These are phyloP conservation scores for Hypericum perforatum DNA, from an alignment of 345 rosid species.

Conservation along the genomic window DNA sequence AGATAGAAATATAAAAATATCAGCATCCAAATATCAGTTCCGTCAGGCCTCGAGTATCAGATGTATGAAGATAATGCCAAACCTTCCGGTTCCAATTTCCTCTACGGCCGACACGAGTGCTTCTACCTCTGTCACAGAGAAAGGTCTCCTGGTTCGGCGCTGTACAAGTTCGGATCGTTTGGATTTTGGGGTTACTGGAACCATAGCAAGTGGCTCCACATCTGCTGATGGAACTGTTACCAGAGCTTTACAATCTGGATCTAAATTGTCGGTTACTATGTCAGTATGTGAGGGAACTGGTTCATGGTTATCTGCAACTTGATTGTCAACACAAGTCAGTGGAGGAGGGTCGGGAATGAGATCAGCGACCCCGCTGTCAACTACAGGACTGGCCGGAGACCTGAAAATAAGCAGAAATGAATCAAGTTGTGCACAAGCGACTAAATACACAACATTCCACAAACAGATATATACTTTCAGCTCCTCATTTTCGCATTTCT, in stretches of 20 bases:
- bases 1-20: slow-evolving; percentile 7
- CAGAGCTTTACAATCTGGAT: slow-evolving; percentile 58
- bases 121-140: slow-evolving; percentile 93
- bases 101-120: slow-evolving; percentile 88
- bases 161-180: slow-evolving; percentile 68
- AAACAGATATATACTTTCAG: too few relatives aligned
- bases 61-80: slow-evolving; percentile 1
- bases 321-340: slow-evolving; percentile 20
- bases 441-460: too few relatives aligned
- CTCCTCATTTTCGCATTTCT: too few relatives aligned
- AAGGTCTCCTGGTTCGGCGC: slow-evolving; percentile 95
- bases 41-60: neutral
- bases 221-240: slow-evolving; percentile 45
- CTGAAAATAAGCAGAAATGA: slow-evolving; percentile 31
- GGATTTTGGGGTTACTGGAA: slow-evolving; percentile 55
- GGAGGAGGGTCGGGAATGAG: slow-evolving; percentile 27
- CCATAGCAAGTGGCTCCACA: slow-evolving; percentile 49
- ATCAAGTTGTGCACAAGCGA: too few relatives aligned
- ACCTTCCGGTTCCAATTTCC: slow-evolving; percentile 96
- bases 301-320: slow-evolving; percentile 35
- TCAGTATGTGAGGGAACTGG: slow-evolving; percentile 32
- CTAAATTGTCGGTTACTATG: slow-evolving; percentile 33
- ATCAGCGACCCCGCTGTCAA: slow-evolving; percentile 32
- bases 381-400: slow-evolving; percentile 25
- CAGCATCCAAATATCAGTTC: neutral